These are phyloP conservation scores for Geotrichum carabidarum DNA, from an alignment of 1,139 yeast species.

Conservation along the genomic window DNA sequence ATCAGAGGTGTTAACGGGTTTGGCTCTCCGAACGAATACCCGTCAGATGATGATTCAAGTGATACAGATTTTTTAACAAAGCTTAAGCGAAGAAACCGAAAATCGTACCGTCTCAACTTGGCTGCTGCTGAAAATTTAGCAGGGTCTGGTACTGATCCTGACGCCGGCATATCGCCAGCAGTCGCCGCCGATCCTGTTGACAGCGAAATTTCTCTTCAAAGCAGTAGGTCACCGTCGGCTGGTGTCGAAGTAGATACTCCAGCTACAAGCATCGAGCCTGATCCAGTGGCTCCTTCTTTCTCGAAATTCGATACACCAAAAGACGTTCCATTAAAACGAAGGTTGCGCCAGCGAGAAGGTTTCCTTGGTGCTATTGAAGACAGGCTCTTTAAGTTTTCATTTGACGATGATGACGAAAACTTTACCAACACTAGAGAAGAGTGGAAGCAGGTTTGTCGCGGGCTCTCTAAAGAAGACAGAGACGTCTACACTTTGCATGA, in stretches of 20 bases:
- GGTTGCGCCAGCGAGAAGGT: slow-evolving; percentile 13
- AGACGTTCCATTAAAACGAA: slow-evolving; percentile 15
- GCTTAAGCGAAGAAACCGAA: slow-evolving; percentile 14
- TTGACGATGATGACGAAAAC: slow-evolving; percentile 18
- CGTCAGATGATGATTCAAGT: slow-evolving; percentile 11
- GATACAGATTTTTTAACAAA: slow-evolving; percentile 16
- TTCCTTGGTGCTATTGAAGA: neutral
- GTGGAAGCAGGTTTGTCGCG: slow-evolving; percentile 12
- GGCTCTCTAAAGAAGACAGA: slow-evolving; percentile 6
- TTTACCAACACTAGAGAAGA: slow-evolving; percentile 14
- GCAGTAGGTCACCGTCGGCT: slow-evolving; percentile 5
- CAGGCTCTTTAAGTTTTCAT: slow-evolving; percentile 14
- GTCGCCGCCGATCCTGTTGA: neutral
- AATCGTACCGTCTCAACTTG: neutral
- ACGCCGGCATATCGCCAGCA: neutral
- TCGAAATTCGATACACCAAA: neutral
- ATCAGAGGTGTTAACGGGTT: slow-evolving; percentile 24
- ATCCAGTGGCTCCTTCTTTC: neutral
- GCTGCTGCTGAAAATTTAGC: neutral
- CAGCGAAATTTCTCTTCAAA: slow-evolving; percentile 8
- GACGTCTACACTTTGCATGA: slow-evolving; percentile 15
- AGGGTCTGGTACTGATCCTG: neutral
- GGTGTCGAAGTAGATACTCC: slow-evolving; percentile 13
- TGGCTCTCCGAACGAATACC: slow-evolving; percentile 8
- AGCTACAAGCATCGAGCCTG: slow-evolving; percentile 15